Base-by-base conservation (phyloP, 1,139 yeast genomes). In the Hemisphaericaspora xylofermentans region DNA sequence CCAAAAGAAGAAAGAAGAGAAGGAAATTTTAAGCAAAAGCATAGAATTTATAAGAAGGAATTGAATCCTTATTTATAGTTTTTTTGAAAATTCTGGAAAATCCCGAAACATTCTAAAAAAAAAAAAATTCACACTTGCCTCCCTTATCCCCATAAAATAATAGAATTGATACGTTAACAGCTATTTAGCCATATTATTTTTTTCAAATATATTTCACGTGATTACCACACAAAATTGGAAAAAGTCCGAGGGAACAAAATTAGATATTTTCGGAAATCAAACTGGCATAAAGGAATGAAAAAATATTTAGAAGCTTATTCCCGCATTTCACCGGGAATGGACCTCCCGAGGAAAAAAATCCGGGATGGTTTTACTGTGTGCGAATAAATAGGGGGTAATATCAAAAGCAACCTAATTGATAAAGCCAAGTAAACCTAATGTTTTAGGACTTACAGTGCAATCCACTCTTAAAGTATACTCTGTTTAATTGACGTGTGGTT, bases 211-310 rank as follows among this genome's bases (percentile, higher is more conserved):
- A 16, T 31, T 19, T 31, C 34, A 31, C 34, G 34, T 31, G 34
- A 31, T 31, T 31, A 6, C n/a, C 10, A 6, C 15, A 26, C 16
- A 31, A 12, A 18, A 31, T 3, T 7, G 15, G 4, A 17, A 18
- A 31, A 31, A 33, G 29, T 33, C 36, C 36, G 36, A 33, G 36
- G 36, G 21, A 17, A 10, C 34, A 18, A 18, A 16, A 13, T 19
- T 6, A 15, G 12, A 28, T 13, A 7, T 9, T 28, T 9, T 17
- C 6, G 8, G 33, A 8, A 29, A 12, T 16, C 19, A 29, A 21
- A 16, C 15, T 24, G 10, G 27, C 6, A 31, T 12, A 14, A 21
- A 17, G 14, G 17, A 16, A n/a, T 6, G 5, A 21, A 17, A 13
- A 14, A 22, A 26, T 12, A 22, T n/a, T n/a, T n/a, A 33, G 30